Evolutionary conservation across 495 filamentous ascomycete genomes (phyloP).

Genomic region (Daldinia concentrica): DNA sequence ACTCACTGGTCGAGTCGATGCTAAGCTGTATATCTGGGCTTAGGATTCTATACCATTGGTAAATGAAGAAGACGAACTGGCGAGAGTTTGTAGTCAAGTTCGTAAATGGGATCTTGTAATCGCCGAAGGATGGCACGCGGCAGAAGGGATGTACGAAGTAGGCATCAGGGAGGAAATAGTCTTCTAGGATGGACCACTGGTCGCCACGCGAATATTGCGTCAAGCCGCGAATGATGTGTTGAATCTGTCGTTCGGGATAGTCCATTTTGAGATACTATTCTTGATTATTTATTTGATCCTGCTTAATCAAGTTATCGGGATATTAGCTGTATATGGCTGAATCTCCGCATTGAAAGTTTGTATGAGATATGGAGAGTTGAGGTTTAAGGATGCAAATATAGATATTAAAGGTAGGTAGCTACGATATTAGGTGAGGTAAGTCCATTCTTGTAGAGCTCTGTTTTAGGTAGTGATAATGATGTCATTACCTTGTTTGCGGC

Average conservation of each 20-base stretch:
- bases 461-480: constrained; percentile 16
- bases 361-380: neutral
- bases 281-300: neutral
- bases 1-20: constrained; percentile 73
- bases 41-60: constrained; percentile 88
- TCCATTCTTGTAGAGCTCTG: neutral
- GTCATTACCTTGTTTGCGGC: constrained; percentile 13
- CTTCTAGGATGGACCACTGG: constrained; percentile 70
- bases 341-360: neutral
- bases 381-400: constrained; percentile 6
- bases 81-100: constrained; percentile 63
- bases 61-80: constrained; percentile 71
- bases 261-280: constrained; percentile 33
- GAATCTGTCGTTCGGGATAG: constrained; percentile 52
- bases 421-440: too few species aligned
- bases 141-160: constrained; percentile 85
- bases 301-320: neutral
- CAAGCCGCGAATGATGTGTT: constrained; percentile 69
- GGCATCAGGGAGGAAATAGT: constrained; percentile 73
- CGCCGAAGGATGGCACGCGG: constrained; percentile 68
- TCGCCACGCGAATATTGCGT: constrained; percentile 69
- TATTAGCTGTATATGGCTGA: neutral
- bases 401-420: too few species aligned
- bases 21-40: constrained; percentile 75
- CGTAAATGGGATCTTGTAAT: constrained; percentile 52